These are phyloP conservation scores for Hortiboletus flavorubellus DNA, from an alignment of 768 basidiomycete species.

Conservation along the genomic window DNA sequence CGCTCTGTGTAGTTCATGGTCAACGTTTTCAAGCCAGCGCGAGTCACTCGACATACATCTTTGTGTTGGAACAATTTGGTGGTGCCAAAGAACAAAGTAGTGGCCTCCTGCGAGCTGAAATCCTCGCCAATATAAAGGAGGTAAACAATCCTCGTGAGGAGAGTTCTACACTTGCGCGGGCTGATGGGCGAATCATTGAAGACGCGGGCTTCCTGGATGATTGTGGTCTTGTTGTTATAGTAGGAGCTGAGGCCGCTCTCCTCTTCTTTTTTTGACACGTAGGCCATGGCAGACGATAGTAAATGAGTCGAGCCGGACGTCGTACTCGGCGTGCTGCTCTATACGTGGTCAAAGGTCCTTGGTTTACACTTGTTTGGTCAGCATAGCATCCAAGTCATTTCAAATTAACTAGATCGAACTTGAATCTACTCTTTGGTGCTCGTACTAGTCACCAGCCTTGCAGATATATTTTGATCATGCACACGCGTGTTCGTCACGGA, in stretches of 20 bases:
- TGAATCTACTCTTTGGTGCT: no score
- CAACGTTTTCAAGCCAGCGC: not conserved
- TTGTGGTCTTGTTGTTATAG: slow-evolving; percentile 96
- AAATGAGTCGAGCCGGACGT: slow-evolving; percentile 11
- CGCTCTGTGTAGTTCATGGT: slow-evolving; percentile 54
- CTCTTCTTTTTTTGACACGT: slow-evolving; percentile 94
- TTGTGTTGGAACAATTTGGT: slow-evolving; percentile 99
- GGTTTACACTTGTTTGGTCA: slow-evolving; percentile 27
- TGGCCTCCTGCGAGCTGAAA: slow-evolving; percentile 93
- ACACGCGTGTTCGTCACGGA: not conserved
- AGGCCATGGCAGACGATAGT: slow-evolving; percentile 59
- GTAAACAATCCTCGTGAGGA: slow-evolving; percentile 95
- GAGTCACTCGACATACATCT: slow-evolving; percentile 64
- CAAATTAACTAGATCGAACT: no score
- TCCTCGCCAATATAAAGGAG: slow-evolving; percentile 95
- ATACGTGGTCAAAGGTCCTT: slow-evolving; percentile 21
- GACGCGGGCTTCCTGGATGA: slow-evolving; percentile 96
- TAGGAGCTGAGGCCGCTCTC: slow-evolving; percentile 89
- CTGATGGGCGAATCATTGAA: slow-evolving; percentile 99
- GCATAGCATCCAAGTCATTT: not conserved
- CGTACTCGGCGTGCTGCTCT: slow-evolving; percentile 3
- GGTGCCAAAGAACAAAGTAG: slow-evolving; percentile 96
- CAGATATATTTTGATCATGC: not conserved
- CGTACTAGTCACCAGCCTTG: no score
- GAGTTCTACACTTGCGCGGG: slow-evolving; percentile 92